These are phyloP conservation scores for Cryphonectria radicalis DNA, from an alignment of 2,329 filamentous ascomycete genomes.

Conservation along the genomic window DNA sequence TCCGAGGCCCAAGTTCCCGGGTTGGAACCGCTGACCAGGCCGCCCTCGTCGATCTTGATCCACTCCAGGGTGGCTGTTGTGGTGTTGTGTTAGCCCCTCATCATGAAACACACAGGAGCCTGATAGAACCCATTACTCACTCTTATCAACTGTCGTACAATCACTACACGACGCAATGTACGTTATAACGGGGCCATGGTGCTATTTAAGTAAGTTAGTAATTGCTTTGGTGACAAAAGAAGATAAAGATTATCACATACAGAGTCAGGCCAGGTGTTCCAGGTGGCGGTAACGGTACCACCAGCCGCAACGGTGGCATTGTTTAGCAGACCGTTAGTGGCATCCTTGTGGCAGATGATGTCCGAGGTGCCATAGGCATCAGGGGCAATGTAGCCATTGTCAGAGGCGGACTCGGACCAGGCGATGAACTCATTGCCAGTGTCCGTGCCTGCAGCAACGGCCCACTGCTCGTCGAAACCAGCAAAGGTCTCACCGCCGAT, in stretches of 20 bases:
- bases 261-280: slow-evolving; percentile 38
- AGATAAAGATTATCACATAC: not conserved
- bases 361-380: slow-evolving; percentile 23
- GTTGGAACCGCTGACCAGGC: slow-evolving; percentile 34
- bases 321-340: slow-evolving; percentile 33
- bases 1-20: slow-evolving; percentile 41
- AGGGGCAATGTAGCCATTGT: slow-evolving; percentile 26
- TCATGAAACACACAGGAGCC: not conserved
- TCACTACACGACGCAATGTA: slow-evolving; percentile 34
- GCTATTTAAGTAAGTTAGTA: slow-evolving; percentile 9
- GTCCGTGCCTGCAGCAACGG: slow-evolving; percentile 17
- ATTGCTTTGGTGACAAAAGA: not conserved
- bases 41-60: slow-evolving; percentile 44
- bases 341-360: slow-evolving; percentile 26
- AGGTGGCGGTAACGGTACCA: slow-evolving; percentile 31
- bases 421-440: slow-evolving; percentile 29
- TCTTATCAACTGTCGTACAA: slow-evolving; percentile 38
- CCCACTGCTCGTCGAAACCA: slow-evolving; percentile 32
- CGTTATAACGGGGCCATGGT: slow-evolving; percentile 38
- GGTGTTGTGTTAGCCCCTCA: not conserved
- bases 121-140: not conserved
- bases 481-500: slow-evolving; percentile 37
- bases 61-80: slow-evolving; percentile 35
- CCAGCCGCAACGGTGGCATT: slow-evolving; percentile 29
- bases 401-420: slow-evolving; percentile 27